Conservation (phyloP, 2,329 filamentous ascomycete species). For the Tolypocladium endophyticum region DNA sequence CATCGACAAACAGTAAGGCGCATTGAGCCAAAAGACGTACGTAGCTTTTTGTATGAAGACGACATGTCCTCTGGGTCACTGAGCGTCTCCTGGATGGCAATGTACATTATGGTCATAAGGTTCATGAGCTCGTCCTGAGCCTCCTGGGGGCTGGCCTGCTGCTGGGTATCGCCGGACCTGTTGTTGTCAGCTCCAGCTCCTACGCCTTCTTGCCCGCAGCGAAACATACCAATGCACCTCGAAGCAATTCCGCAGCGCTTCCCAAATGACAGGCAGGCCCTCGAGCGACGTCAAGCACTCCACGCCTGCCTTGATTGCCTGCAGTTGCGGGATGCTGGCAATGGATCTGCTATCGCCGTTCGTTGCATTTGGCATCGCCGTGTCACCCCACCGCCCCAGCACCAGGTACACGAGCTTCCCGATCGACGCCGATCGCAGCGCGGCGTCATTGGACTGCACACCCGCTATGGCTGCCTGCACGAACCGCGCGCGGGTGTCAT, state of each 20-base stretch:
- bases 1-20: not conserved
- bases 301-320: constrained; percentile 46
- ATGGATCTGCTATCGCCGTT: constrained; percentile 34
- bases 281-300: constrained; percentile 38
- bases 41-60: constrained; percentile 35
- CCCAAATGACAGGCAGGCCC: constrained; percentile 41
- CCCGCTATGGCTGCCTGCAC: constrained; percentile 40
- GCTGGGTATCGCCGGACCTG: constrained; percentile 37
- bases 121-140: constrained; percentile 51
- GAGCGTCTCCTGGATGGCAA: constrained; percentile 45
- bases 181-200: constrained; percentile 16
- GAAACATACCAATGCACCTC: constrained; percentile 40
- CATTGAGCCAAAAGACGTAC: constrained; percentile 25
- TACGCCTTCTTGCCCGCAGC: not conserved
- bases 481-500: constrained; percentile 46
- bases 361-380: constrained; percentile 39
- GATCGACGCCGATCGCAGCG: constrained; percentile 40
- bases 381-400: constrained; percentile 61
- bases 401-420: constrained; percentile 51
- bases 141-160: constrained; percentile 35
- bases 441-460: constrained; percentile 32
- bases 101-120: constrained; percentile 53
- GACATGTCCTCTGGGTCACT: constrained; percentile 39
- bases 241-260: constrained; percentile 36
- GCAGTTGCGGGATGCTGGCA: constrained; percentile 46